Evolutionary conservation across 108 stramenopile species (phyloP), one percentile per base, ranked within the genome.

Genomic region (Discostella stelligeroides): DNA sequence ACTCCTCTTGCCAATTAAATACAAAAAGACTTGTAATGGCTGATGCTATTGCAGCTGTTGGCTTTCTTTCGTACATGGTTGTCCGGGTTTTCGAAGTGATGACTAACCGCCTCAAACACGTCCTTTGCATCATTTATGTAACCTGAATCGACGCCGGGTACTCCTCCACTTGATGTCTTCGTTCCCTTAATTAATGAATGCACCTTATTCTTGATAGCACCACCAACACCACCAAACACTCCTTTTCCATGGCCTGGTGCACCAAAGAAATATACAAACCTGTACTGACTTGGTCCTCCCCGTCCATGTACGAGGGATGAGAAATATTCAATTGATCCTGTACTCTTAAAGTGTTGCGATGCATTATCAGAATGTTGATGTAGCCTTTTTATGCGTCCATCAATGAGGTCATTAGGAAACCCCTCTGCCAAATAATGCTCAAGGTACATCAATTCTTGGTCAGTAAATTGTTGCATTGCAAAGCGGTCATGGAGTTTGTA

Each of bases 201-300:
- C 4, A 66, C 40, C 48, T 66, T 66, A 21, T 30, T 50, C n/a
- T 51, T 51, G 42, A 51, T 39, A 1, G 48, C 15, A 8, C 47
- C 48, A 9, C 49, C 65, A 29, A 66, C 8, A 12, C 65, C 11
- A 66, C 53, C 11, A 13, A 48, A 66, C 1, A 30, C 25, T 9
- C 65, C 65, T 17, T 66, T 66, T 12, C 65, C 48, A 34, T 66
- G 65, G 14, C 27, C 24, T 5, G 65, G 65, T 28, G 65, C 49
- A 41, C n/a, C n/a, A n/a, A 62, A 62, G 13, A 39, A 62, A 41
- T 47, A 62, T 2, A 62, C 61, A 42, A 9, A 62, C 43, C 4
- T 27, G 18, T 39, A 62, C 17, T 46, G 7, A 1, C 10, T 3
- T 27, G 61, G 25, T 13, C 61, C 61, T 8, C 61, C 61, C 37